Base-by-base conservation (phyloP, 345 rosid species). In the Euphorbia tirucalli region DNA sequence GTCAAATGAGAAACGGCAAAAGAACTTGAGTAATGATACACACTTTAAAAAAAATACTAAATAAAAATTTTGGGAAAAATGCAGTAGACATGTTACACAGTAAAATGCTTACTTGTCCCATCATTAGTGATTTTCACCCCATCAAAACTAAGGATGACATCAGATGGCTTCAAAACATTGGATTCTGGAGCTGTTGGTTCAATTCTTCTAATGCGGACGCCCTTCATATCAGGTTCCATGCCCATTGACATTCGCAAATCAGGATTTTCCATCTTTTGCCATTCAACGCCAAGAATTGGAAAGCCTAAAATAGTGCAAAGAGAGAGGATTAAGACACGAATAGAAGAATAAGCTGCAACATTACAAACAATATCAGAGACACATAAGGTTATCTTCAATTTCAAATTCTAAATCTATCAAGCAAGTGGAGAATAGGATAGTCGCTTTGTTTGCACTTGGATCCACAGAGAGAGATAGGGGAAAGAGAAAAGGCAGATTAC, bases 251-350 rank as follows among this genome's bases (percentile, higher is more conserved):
- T 65, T 31, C 95, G 89, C 75, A 94, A 72, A 75, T 88, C 96
- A 54, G 97, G 97, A 81, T 94, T 94, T 74, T 94, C 98, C 96
- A 94, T 94, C 85, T 94, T 94, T 83, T 94, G 98, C 98, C 98
- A 94, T 78, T 90, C 98, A 78, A 91, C 86, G n/a, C 97, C 97
- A 66, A 94, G 88, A 71, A 90, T 78, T 21, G 98, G 97, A 76
- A 94, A 90, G 25, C 97, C 98, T 94, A 72, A 57, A 56, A 78
- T 39, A 65, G 58, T 8, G 19, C n/a, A 75, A 76, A 70, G 31
- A 61, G 46, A 32, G n/a, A 62, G 56, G 68, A 65, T 66, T 61
- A 28, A 35, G 44, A 41, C 41, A 63, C 27, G 46, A 61, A 65
- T 46, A 77, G 62, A 59, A 66, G 10, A 43, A 28, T 0, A 49